Evolutionary conservation across 179 eudicot genomes (phyloP).

Genomic region (Vitellaria paradoxa): DNA sequence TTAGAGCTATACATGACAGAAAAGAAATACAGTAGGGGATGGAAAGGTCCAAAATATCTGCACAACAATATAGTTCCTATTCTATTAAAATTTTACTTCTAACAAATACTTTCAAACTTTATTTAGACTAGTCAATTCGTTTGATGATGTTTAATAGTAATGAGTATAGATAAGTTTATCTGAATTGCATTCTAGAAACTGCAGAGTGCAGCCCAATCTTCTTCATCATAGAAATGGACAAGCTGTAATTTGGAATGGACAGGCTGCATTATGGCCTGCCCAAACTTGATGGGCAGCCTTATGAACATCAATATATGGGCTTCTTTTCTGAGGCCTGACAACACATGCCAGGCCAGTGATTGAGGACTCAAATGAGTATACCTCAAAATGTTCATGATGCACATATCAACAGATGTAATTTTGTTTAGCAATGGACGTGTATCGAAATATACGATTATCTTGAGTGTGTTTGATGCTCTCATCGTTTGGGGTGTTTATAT

Average conservation of each 20-base stretch:
- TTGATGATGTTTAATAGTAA: neutral
- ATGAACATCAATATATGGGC: neutral
- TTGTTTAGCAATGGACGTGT: neutral
- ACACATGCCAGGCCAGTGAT: neutral
- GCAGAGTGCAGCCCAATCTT: neutral
- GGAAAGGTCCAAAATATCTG: too few species aligned
- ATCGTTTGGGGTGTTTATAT: neutral
- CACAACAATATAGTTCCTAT: too few species aligned
- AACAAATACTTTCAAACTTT: too few species aligned
- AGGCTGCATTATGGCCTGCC: neutral
- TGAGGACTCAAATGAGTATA: neutral
- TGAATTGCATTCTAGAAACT: neutral
- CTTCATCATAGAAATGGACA: neutral
- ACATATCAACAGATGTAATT: neutral
- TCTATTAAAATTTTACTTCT: too few species aligned
- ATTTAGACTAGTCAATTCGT: neutral
- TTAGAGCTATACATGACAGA: too few species aligned
- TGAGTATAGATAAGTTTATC: neutral
- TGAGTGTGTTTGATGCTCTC: neutral
- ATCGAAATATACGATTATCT: neutral
- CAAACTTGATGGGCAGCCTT: neutral
- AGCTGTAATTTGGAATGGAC: neutral
- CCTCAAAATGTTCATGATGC: neutral
- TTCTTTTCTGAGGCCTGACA: neutral
- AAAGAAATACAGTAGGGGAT: too few species aligned